Base-by-base conservation (phyloP, 345 rosid species). In the Gossypium ekmanianum region DNA sequence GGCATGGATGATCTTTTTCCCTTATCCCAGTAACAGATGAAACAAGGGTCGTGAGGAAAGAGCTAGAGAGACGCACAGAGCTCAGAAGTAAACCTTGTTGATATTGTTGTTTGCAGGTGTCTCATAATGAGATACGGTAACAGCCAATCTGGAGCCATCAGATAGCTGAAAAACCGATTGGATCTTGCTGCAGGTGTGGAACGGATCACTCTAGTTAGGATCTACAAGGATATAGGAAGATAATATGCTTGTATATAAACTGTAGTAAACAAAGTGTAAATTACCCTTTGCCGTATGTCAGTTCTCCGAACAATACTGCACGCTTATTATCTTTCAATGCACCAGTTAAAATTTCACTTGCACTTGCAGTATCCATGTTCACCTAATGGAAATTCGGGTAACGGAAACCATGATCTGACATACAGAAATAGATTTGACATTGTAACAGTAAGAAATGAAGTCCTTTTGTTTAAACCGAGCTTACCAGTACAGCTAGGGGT, bases 201-300 rank as follows among this genome's bases (percentile, higher is more conserved):
- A 44, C 43, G 22, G 34, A 74, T 51, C 45, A 16, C 20, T 26
- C 68, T 2, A 22, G 55, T 71, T 63, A 80, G 74, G 66, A 45
- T 29, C 27, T 50, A 26, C 72, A 68, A 11, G 74, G 64, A 9
- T n/a, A 59, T n/a, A 17, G 9, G 24, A 34, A 34, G 41, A 56
- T 14, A 17, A 4, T 4, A 9, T n/a, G 50, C 7, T 41, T 27
- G 54, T 20, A 24, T 20, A 29, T 6, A 52, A 50, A 47, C 9
- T 11, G 66, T 8, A 43, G 51, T 41, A 56, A 72, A 75, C 22
- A 13, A 73, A 76, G 44, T 2, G 39, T 59, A 59, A 10, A n/a
- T 74, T 95, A 95, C 99, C 99, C 99, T 88, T 95, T 95, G 41
- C 99, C 96, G 51, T 82, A 95, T 65, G 98, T 95, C 1, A 94